Evolutionary conservation across 2,329 filamentous ascomycete species (phyloP).

Genomic region (Trematosphaeria pertusa): DNA sequence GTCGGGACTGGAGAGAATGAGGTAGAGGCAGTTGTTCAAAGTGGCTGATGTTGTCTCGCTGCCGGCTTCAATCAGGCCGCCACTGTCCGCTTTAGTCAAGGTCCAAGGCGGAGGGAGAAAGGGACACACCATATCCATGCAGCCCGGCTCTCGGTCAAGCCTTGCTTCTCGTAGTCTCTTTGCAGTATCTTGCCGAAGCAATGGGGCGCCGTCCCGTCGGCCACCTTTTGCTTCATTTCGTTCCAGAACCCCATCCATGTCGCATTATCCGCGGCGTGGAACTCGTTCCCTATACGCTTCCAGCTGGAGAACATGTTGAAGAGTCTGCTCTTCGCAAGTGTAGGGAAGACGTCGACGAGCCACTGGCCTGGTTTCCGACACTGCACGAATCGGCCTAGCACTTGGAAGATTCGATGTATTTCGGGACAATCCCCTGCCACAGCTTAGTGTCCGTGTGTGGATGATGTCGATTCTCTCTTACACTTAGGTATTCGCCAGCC

Average conservation of each 20-base stretch:
- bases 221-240: slow-evolving; percentile 11
- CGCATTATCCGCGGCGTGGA: slow-evolving; percentile 8
- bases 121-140: slow-evolving; percentile 14
- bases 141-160: slow-evolving; percentile 10
- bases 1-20: slow-evolving; percentile 11
- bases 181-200: slow-evolving; percentile 17
- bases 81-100: slow-evolving; percentile 1
- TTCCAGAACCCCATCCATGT: slow-evolving; percentile 13
- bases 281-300: slow-evolving; percentile 5
- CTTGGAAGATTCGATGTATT: slow-evolving; percentile 13
- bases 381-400: slow-evolving; percentile 14
- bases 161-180: slow-evolving; percentile 11
- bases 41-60: slow-evolving; percentile 14
- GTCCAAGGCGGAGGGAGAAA: too few species aligned
- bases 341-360: slow-evolving; percentile 16
- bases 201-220: slow-evolving; percentile 7
- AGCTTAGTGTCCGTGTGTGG: background rate
- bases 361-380: slow-evolving; percentile 15
- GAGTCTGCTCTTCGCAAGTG: slow-evolving; percentile 5
- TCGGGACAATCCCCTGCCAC: slow-evolving; percentile 12
- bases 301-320: slow-evolving; percentile 11
- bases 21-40: slow-evolving; percentile 13
- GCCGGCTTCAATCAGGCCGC: slow-evolving; percentile 15
- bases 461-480: background rate
- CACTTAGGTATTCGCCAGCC: slow-evolving; percentile 15